Percentiles rank a stretch among this genome's conserved stretches.
These are phyloP conservation scores for Bipolaris cookei DNA, from an alignment of 2,329 filamentous ascomycete species.

Conservation along the genomic window DNA sequence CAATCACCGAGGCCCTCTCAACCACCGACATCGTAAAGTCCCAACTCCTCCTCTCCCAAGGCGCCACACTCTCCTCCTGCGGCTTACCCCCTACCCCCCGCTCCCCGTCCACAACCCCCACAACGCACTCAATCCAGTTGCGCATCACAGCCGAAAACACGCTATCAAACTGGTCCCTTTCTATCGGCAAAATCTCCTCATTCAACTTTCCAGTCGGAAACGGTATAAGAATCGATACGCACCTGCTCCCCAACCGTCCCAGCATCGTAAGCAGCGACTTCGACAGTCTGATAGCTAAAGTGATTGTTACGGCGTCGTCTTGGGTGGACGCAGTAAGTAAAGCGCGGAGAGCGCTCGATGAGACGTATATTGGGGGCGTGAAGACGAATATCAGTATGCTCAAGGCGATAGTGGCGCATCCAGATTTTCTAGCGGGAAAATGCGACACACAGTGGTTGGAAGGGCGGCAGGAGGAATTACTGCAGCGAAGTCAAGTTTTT, in stretches of 20 bases:
- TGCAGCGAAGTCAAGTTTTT: constrained; percentile 37
- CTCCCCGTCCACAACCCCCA: constrained; percentile 48
- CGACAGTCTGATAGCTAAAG: constrained; percentile 65
- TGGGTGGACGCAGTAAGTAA: constrained; percentile 63
- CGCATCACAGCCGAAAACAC: constrained; percentile 65
- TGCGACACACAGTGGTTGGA: constrained; percentile 67
- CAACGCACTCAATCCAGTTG: constrained; percentile 60
- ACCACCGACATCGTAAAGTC: constrained; percentile 61
- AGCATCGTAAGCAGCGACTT: constrained; percentile 62
- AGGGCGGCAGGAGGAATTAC: constrained; percentile 52
- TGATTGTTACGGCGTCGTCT: constrained; percentile 62
- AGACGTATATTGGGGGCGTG: constrained; percentile 63
- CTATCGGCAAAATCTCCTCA: constrained; percentile 64
- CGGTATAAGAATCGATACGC: constrained; percentile 64
- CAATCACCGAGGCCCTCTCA: constrained; percentile 64
- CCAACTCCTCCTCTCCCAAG: constrained; percentile 63
- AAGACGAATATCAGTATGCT: constrained; percentile 65
- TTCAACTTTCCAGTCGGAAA: constrained; percentile 64
- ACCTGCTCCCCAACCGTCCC: constrained; percentile 54
- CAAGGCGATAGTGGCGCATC: constrained; percentile 59
- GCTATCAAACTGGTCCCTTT: constrained; percentile 60
- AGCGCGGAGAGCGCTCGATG: constrained; percentile 61
- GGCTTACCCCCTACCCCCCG: constrained; percentile 31
- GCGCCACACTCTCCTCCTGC: constrained; percentile 51
- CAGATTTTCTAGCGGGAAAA: constrained; percentile 56